These are phyloP conservation scores for Ophiocordyceps australis DNA, from an alignment of 2,329 filamentous ascomycete genomes.

Conservation along the genomic window DNA sequence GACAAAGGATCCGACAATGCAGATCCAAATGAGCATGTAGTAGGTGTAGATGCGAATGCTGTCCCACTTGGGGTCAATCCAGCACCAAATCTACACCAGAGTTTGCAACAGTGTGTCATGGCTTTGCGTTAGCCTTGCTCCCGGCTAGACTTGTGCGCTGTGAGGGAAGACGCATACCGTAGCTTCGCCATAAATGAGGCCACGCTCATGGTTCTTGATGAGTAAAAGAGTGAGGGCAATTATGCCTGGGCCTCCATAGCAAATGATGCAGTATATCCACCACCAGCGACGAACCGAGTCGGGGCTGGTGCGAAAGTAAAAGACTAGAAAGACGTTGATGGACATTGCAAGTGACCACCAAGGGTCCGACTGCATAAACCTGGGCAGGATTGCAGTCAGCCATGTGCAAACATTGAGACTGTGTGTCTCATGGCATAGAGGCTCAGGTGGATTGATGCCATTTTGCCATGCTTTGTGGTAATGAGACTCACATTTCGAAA, in stretches of 20 bases:
- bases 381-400: slow-evolving; percentile 16
- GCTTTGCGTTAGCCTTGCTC: no score
- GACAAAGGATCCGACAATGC: slow-evolving; percentile 32
- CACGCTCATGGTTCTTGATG: slow-evolving; percentile 19
- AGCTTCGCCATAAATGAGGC: slow-evolving; percentile 34
- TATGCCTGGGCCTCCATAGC: slow-evolving; percentile 54
- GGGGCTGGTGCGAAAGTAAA: slow-evolving; percentile 39
- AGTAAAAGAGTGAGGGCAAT: slow-evolving; percentile 50
- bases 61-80: slow-evolving; percentile 36
- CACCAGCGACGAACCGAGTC: slow-evolving; percentile 56
- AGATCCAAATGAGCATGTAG: slow-evolving; percentile 43
- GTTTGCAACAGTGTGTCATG: no score
- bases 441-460: no score
- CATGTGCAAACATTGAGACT: no score
- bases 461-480: no score
- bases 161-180: slow-evolving; percentile 21
- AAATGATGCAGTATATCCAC: slow-evolving; percentile 51
- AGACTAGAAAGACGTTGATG: slow-evolving; percentile 58
- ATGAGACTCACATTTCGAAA: slow-evolving; percentile 47
- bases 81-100: slow-evolving; percentile 37
- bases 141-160: neutral
- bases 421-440: no score
- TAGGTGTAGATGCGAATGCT: slow-evolving; percentile 40
- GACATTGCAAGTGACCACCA: slow-evolving; percentile 73
- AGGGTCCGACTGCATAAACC: slow-evolving; percentile 62